Evolutionary conservation across 2,329 filamentous ascomycete genomes (phyloP), one percentile per base, ranked within the genome.

Genomic region (Cercospora sp.): DNA sequence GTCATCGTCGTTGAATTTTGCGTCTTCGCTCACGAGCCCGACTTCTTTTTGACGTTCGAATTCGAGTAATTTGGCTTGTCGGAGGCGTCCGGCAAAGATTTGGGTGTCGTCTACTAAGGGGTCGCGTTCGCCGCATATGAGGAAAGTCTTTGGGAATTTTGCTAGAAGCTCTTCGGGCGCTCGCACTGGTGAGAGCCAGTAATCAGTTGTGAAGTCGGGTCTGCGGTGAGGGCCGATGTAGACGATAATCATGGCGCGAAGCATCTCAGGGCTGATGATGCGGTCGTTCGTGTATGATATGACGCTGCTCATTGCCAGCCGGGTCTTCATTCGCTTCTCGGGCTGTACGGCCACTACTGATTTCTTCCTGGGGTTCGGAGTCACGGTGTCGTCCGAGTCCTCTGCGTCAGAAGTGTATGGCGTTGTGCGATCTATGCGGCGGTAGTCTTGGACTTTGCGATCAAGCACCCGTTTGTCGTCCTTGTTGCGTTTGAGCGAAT

Each of bases 231-330:
- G 93, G 0, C 95, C 95, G 65, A 99, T 91, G 78, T 99, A 99
- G 3, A 99, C 85, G 72, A 99, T 96, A 72, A 99, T 97, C 94
- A 99, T 98, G 70, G 94, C 93, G 33, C 95, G 91, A 91, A 98
- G 97, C 93, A 98, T 97, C 80, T 99, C 95, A 0, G 95, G 94
- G 0, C 93, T 94, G 13, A 99, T 85, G 30, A 99, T 91, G 30
- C 95, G 90, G 79, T 99, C 95, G 78, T 96, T 95, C 79, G 97
- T 96, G 80, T 98, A 98, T 0, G 94, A 97, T 39, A 99, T 96
- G 88, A 97, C 96, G n/a, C 90, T 94, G 0, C 93, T 94, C 77
- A 94, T 96, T 16, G 94, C 94, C 9, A 99, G 86, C n/a, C 94
- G 89, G 1, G 95, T 98, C 71, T 69, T 69, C 53, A 68, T 66